A percentile compares a stretch with the other conserved stretches of the same genome.
Evolutionary conservation across 2,329 filamentous ascomycete species (phyloP).

Genomic region (Hypoxylon sp.): DNA sequence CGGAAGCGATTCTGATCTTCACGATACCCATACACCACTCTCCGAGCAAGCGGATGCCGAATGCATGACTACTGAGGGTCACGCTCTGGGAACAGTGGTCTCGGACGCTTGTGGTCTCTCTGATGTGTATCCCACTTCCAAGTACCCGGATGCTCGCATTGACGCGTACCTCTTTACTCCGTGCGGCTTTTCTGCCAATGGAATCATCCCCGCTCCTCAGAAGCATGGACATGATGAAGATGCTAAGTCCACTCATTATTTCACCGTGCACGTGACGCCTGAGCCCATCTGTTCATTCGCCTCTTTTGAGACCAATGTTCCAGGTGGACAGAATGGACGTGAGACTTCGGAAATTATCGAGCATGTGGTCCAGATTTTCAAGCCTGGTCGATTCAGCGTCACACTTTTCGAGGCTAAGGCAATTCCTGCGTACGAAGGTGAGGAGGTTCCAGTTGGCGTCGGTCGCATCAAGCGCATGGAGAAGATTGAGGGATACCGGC

Average conservation of each 20-base stretch:
- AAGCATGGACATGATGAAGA: slow-evolving; percentile 55
- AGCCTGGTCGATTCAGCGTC: slow-evolving; percentile 95
- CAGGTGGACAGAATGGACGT: slow-evolving; percentile 84
- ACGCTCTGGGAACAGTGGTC: slow-evolving; percentile 90
- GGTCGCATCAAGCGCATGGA: slow-evolving; percentile 69
- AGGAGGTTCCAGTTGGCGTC: slow-evolving; percentile 48
- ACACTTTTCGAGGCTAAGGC: slow-evolving; percentile 93
- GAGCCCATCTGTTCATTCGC: slow-evolving; percentile 98
- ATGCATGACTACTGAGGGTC: slow-evolving; percentile 88
- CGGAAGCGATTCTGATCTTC: slow-evolving; percentile 59
- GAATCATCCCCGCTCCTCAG: slow-evolving; percentile 83
- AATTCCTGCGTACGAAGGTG: slow-evolving; percentile 53
- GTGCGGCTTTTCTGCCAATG: slow-evolving; percentile 97
- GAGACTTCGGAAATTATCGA: slow-evolving; percentile 91
- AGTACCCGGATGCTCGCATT: slow-evolving; percentile 91
- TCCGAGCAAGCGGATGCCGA: slow-evolving; percentile 69
- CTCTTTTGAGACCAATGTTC: slow-evolving; percentile 98
- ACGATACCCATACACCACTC: slow-evolving; percentile 65
- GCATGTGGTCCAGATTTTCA: slow-evolving; percentile 95
- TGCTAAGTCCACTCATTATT: slow-evolving; percentile 79
- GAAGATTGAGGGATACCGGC: slow-evolving; percentile 82
- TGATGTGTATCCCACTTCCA: slow-evolving; percentile 83
- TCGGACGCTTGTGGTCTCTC: slow-evolving; percentile 89
- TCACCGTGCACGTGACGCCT: slow-evolving; percentile 97
- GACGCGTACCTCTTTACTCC: slow-evolving; percentile 97